phyloP scores from a whole-genome alignment of 768 basidiomycete genomes.

The Mycena pura region DNA sequence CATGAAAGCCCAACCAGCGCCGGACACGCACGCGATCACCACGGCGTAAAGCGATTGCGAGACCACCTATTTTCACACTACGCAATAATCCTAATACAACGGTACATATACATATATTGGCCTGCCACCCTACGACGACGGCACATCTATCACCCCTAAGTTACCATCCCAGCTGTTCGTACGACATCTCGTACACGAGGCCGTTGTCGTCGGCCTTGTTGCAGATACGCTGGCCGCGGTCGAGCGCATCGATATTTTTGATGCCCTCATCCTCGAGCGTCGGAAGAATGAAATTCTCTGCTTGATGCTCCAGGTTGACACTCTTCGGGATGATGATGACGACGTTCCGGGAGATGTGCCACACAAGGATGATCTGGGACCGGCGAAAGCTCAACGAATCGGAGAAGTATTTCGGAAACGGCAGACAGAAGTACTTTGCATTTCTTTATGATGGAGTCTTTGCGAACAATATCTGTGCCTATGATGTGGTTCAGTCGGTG shows the following conservation, averaged over 20 bases:
- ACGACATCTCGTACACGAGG: constrained; percentile 46
- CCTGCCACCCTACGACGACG: no score
- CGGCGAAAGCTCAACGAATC: no score
- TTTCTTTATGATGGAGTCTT: constrained; percentile 37
- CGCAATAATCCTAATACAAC: neutral
- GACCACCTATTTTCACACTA: no score
- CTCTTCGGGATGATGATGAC: constrained; percentile 39
- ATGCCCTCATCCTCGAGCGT: constrained; percentile 50
- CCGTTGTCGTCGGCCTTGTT: constrained; percentile 44
- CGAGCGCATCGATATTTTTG: constrained; percentile 49
- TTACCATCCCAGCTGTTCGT: constrained; percentile 47
- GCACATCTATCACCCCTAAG: no score
- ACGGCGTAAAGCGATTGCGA: no score
- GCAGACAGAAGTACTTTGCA: constrained; percentile 28
- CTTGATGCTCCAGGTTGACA: constrained; percentile 13
- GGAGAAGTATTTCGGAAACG: no score
- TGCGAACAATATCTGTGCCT: constrained; percentile 34
- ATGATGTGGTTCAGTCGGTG: neutral
- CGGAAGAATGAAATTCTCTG: constrained; percentile 35
- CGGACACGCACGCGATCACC: neutral
- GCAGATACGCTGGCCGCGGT: constrained; percentile 49
- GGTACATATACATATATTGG: neutral
- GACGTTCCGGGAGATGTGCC: constrained; percentile 38
- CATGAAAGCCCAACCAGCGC: constrained; percentile 37
- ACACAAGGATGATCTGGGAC: constrained; percentile 36